Evolutionary conservation across 1,284 basidiomycete species (phyloP), one percentile per base, ranked within the genome.

Genomic region (Phlebopus sp.): DNA sequence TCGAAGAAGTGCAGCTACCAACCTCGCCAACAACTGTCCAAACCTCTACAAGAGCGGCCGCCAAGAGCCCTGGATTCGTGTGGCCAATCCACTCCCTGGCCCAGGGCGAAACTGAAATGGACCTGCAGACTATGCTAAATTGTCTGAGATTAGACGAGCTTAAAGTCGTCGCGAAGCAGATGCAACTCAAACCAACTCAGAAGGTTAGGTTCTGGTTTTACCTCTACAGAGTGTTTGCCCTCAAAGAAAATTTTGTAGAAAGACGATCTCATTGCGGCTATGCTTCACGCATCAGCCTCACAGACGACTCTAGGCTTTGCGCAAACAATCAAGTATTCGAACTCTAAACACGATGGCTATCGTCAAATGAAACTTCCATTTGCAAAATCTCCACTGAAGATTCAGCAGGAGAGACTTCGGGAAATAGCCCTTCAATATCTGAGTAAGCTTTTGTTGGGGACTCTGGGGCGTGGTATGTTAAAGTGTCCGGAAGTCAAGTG

Each of bases 61-160:
- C 35, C 11, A 13, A 4, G 10, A 41, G 37, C 1, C 47, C 25
- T 46, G 48, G 36, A 17, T 53, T 27, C 11, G 47, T 58, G n/a
- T n/a, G n/a, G n/a, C n/a, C n/a, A n/a, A n/a, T n/a, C n/a, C n/a
- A n/a, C 21, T 63, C 67, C 29, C 77, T 86, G 44, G 79, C 80
- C 15, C 69, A 79, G 47, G 71, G 78, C 52, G 78, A 84, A 45
- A 64, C 66, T 1, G 62, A 64, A 21, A 84, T 86, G 60, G 64
- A 70, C 2, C 57, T 82, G 18, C 52, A 63, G 4, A 79, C 84
- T 45, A 69, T 89, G 35, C 74, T 92, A 0, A 68, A 76, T 3
- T 82, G 81, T 49, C 69, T 93, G 32, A 77, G 63, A n/a, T 60
- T 71, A 11, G 79, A 81, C 10, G 83, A 90, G 52, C 71, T 94